Percentiles rank a stretch among this genome's conserved stretches.
Conservation (phyloP, 306 rosid genomes). For the Cyclanthera cordifolia region DNA sequence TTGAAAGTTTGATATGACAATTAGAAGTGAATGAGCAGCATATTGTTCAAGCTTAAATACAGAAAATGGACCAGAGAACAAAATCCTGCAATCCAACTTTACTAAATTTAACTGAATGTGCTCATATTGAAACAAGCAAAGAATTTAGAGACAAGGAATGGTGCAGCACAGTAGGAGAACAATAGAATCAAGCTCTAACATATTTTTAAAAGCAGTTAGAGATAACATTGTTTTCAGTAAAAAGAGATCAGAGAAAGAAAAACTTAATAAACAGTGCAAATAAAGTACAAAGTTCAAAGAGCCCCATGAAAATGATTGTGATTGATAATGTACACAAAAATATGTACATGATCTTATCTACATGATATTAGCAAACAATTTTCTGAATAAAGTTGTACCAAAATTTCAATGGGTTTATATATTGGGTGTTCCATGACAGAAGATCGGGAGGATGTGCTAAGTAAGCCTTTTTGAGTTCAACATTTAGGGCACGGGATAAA, state of each 20-base stretch:
- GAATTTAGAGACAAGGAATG: neutral
- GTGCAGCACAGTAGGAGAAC: neutral
- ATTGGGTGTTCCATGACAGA: neutral
- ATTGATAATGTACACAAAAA: neutral
- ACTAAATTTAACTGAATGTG: neutral
- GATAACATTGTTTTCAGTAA: neutral
- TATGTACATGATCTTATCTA: neutral
- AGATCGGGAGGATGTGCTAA: neutral
- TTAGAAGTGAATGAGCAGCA: neutral
- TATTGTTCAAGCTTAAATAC: neutral
- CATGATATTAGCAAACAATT: neutral
- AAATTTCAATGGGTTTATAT: neutral
- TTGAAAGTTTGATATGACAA: neutral
- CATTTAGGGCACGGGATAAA: too few species aligned
- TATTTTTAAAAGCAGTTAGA: neutral
- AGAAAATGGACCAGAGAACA: neutral
- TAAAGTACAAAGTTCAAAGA: neutral
- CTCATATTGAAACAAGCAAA: neutral
- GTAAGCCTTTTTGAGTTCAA: neutral
- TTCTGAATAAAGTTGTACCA: neutral
- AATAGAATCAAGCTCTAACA: neutral
- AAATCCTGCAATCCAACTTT: neutral
- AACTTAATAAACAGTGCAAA: neutral
- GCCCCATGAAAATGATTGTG: neutral
- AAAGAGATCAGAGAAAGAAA: neutral